Base-by-base conservation (phyloP, 345 rosid genomes). In the Camelina neglecta region DNA sequence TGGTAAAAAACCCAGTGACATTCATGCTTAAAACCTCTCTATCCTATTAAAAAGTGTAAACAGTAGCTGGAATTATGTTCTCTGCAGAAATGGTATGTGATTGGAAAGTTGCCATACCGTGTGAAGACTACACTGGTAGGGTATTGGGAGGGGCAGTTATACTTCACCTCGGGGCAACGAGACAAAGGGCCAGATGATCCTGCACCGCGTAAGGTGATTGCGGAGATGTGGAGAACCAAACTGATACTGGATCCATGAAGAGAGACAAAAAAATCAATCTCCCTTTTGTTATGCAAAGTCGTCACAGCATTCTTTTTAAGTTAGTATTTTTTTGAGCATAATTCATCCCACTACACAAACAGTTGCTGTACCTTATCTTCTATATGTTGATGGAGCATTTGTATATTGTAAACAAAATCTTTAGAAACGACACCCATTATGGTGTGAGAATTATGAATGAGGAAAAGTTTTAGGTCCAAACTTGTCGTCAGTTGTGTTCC, bases 121-220 rank as follows among this genome's bases (percentile, higher is more conserved):
- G 96, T 94, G 80, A 92, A 92, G 81, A 94, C 98, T 7, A 92
- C 97, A 0, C 83, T 90, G 38, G 97, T 89, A 38, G 97, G 96
- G 2, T 88, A 81, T 71, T 90, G 97, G 96, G 79, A 90, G 21
- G 99, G 97, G 45, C 83, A 86, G 84, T 69, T 95, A 69, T 92
- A 95, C 83, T 90, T 90, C 81, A 95, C 97, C 26, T 95, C 97
- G 1, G 99, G 99, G 74, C 97, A 95, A 79, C 92, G 97, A 72
- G 97, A 95, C 81, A 95, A 72, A 79, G 99, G 99, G 59, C 90
- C 91, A 12, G 82, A 75, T 53, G 86, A 95, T 85, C 97, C 99
- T 5, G 74, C 90, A 2, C 99, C 97, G 0, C 89, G 67, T 79
- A 95, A 95, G 83, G 97, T 95, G 31, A 51, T 86, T 2, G 97